Percentiles rank a stretch among this genome's conserved stretches.
These are phyloP conservation scores for Ganoderma multipileum DNA, from an alignment of 1,284 basidiomycete genomes.

Conservation along the genomic window DNA sequence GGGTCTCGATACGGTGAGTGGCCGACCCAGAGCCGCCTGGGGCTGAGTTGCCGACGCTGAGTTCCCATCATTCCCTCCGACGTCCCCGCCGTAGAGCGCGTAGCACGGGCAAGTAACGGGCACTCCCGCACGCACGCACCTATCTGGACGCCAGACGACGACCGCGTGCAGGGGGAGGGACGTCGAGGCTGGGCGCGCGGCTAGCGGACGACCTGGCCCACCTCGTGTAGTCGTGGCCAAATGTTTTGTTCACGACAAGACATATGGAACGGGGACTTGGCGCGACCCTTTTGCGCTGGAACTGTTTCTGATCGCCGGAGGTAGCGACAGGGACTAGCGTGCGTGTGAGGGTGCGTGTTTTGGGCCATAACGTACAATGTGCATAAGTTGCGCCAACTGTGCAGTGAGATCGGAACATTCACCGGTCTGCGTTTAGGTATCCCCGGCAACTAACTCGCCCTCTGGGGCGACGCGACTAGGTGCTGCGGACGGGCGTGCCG, in stretches of 20 bases:
- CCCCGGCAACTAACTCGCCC: conserved; percentile 2
- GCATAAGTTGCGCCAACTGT: neutral
- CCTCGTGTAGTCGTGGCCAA: neutral
- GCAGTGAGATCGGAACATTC: neutral
- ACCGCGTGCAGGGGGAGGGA: neutral
- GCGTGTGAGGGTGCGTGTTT: neutral
- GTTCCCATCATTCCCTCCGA: neutral
- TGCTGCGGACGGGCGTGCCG: neutral
- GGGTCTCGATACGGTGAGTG: neutral
- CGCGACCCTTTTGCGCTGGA: neutral
- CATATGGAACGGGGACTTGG: neutral
- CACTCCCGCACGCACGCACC: neutral
- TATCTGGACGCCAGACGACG: neutral
- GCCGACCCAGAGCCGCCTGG: conserved; percentile 1
- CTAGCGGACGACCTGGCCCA: neutral
- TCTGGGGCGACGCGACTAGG: neutral
- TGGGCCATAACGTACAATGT: neutral
- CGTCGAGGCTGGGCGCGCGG: neutral
- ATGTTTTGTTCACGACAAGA: neutral
- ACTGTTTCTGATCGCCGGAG: conserved; percentile 1
- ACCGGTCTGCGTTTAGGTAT: neutral
- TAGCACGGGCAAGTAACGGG: neutral
- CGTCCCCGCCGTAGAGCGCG: neutral
- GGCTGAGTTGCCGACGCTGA: neutral
- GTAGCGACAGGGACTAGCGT: neutral